These are phyloP conservation scores for Suhomyces emberorum DNA, from an alignment of 805 yeast species.

Conservation along the genomic window DNA sequence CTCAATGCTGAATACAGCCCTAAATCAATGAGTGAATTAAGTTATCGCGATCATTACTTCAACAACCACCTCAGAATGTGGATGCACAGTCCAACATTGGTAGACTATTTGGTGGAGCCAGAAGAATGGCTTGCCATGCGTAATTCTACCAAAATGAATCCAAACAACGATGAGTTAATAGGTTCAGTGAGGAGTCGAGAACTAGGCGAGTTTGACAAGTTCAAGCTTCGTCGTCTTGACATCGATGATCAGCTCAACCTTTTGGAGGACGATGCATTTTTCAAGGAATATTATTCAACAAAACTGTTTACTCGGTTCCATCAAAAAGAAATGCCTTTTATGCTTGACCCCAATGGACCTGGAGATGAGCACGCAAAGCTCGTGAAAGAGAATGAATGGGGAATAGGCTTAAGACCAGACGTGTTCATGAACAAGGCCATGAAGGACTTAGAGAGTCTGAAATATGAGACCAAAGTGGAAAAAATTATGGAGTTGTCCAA, in stretches of 20 bases:
- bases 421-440: constrained; percentile 22
- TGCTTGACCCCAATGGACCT: constrained; percentile 6
- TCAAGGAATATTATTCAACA: constrained; percentile 24
- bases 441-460: constrained; percentile 8
- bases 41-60: constrained; percentile 22
- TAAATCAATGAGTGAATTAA: constrained; percentile 19
- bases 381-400: constrained; percentile 15
- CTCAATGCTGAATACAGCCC: constrained; percentile 28
- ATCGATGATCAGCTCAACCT: constrained; percentile 11
- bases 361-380: neutral
- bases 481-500: constrained; percentile 1
- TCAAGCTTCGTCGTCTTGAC: neutral
- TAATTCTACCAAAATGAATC: neutral
- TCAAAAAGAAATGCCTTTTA: constrained; percentile 21
- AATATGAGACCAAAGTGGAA: neutral
- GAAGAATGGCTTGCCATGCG: constrained; percentile 17
- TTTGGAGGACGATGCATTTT: constrained; percentile 21
- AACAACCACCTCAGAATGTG: constrained; percentile 33
- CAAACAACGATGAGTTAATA: neutral
- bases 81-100: constrained; percentile 23
- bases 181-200: neutral
- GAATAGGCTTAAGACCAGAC: constrained; percentile 25
- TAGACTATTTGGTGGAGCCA: constrained; percentile 24
- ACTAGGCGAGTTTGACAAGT: neutral
- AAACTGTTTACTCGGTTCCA: constrained; percentile 26